Conservation (phyloP, 2,329 filamentous ascomycete genomes). For the Chaetomium olivaceum region DNA sequence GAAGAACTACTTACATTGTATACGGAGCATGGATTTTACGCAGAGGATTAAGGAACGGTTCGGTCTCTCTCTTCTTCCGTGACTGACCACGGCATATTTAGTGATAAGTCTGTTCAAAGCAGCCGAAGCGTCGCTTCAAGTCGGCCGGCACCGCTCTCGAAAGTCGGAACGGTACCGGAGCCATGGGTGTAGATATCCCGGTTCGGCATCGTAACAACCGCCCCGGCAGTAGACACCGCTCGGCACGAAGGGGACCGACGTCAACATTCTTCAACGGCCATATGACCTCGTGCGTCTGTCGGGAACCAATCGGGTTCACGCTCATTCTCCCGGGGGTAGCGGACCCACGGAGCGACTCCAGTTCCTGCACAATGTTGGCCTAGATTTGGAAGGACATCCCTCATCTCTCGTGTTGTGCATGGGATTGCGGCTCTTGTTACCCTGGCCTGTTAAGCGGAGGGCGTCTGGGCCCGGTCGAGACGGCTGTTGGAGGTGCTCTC, state of each 20-base stretch:
- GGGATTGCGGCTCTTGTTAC: not conserved
- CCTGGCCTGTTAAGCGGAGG: not conserved
- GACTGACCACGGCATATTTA: not conserved
- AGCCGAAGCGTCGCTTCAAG: not conserved
- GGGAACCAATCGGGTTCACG: conserved; percentile 23
- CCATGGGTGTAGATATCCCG: not conserved
- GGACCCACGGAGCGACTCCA: not conserved
- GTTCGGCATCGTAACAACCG: not conserved
- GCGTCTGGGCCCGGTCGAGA: not conserved
- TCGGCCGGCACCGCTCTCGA: not conserved
- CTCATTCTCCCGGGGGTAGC: not conserved
- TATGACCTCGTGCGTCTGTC: conserved; percentile 15
- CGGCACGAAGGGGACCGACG: not conserved
- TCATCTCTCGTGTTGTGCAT: not conserved
- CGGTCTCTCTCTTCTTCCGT: not conserved
- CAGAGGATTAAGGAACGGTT: not conserved
- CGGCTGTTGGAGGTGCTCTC: not conserved
- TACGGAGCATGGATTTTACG: not conserved
- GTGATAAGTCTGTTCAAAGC: not conserved
- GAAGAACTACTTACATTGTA: not conserved
- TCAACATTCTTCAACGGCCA: conserved; percentile 11
- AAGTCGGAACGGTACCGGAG: conserved; percentile 23
- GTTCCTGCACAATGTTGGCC: not conserved
- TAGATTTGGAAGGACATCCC: conserved; percentile 1
- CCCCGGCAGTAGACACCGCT: not conserved